These are phyloP conservation scores for Massospora cicadina DNA, from an alignment of 371 early-diverging fungal genomes.

Conservation along the genomic window DNA sequence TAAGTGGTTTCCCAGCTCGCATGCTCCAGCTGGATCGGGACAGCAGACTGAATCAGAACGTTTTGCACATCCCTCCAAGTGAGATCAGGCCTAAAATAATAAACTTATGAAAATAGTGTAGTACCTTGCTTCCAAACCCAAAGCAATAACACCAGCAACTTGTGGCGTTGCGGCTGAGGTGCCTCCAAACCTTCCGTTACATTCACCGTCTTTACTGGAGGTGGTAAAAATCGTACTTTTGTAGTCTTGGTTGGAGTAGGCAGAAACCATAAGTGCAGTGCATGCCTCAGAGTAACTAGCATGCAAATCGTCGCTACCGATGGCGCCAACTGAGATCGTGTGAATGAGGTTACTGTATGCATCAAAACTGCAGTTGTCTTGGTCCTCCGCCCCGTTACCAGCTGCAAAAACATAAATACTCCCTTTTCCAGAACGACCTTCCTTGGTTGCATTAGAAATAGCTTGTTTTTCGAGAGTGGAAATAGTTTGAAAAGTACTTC, in stretches of 20 bases:
- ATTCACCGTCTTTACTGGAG: conserved; percentile 19
- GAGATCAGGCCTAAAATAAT: conserved; percentile 41
- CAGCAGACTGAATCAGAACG: conserved; percentile 55
- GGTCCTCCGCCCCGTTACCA: conserved; percentile 70
- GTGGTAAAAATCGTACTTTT: background rate
- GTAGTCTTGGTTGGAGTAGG: conserved; percentile 34
- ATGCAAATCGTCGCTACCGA: conserved; percentile 48
- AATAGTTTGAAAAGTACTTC: conserved; percentile 55
- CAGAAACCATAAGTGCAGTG: conserved; percentile 73
- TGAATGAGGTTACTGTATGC: conserved; percentile 92
- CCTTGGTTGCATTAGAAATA: conserved; percentile 55
- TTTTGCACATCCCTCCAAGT: conserved; percentile 87
- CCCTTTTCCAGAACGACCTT: conserved; percentile 75
- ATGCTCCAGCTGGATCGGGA: conserved; percentile 44
- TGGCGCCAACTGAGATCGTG: conserved; percentile 83
- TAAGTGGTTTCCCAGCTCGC: conserved; percentile 38
- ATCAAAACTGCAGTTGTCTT: conserved; percentile 91
- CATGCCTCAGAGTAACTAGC: conserved; percentile 82
- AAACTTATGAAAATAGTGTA: background rate
- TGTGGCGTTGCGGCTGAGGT: conserved; percentile 95
- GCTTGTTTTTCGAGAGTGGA: conserved; percentile 71
- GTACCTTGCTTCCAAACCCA: conserved; percentile 32
- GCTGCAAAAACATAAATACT: conserved; percentile 87
- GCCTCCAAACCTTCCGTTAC: conserved; percentile 34
- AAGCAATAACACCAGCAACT: conserved; percentile 81